Conservation (phyloP, 768 basidiomycete species). For the Chalciporus piperatus region DNA sequence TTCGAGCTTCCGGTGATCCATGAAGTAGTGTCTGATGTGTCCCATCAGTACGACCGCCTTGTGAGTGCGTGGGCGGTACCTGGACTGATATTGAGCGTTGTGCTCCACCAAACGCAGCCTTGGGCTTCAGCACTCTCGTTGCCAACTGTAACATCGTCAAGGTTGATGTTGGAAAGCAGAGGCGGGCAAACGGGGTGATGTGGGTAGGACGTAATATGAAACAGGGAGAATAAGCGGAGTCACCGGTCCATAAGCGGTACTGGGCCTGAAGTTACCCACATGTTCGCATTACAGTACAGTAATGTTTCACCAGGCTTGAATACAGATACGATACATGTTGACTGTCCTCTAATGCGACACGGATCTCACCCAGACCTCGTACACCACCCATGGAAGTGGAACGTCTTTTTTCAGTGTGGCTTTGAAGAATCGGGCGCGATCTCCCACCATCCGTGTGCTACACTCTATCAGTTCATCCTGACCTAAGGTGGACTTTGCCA, state of each 20-base stretch:
- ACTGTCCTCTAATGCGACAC: slow-evolving; percentile 8
- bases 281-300: not conserved
- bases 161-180: not conserved
- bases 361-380: slow-evolving; percentile 41
- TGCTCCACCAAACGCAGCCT: slow-evolving; percentile 20
- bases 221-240: slow-evolving; percentile 21
- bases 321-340: not conserved
- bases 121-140: slow-evolving; percentile 14
- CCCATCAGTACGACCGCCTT: slow-evolving; percentile 28
- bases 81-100: slow-evolving; percentile 62
- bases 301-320: too few species aligned
- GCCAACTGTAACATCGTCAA: slow-evolving; percentile 23
- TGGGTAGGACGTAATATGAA: not conserved
- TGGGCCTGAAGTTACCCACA: not conserved
- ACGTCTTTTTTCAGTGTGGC: slow-evolving; percentile 26
- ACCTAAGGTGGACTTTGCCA: not conserved
- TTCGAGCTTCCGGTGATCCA: slow-evolving; percentile 89
- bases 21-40: slow-evolving; percentile 74
- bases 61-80: slow-evolving; percentile 36
- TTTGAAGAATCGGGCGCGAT: slow-evolving; percentile 29
- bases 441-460: slow-evolving; percentile 19
- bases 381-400: slow-evolving; percentile 34
- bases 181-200: not conserved
- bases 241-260: not conserved
- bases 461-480: slow-evolving; percentile 23